Percentiles rank a stretch among this genome's conserved stretches.
Conservation (phyloP, 208 protist species). For the Lotmaria passim region DNA sequence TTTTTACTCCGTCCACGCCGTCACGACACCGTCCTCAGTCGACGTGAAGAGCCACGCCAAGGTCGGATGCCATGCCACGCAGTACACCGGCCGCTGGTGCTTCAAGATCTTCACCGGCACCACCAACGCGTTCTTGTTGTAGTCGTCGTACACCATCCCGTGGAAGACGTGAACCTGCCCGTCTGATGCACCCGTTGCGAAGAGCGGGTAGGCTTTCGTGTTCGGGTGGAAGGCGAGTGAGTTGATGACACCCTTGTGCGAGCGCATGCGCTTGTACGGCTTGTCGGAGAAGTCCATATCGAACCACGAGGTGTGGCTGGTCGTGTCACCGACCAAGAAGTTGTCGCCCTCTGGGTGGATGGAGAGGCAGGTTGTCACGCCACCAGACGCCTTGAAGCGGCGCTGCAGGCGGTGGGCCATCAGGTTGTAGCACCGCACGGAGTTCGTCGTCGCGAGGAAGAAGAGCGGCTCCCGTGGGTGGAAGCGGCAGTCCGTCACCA, state of each 20-base stretch:
- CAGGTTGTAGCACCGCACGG: slow-evolving; percentile 98
- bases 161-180: slow-evolving; percentile 96
- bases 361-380: slow-evolving; percentile 93
- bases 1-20: slow-evolving; percentile 91
- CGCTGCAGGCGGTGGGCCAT: slow-evolving; percentile 95
- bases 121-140: slow-evolving; percentile 98
- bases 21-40: slow-evolving; percentile 96
- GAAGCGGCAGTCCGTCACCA: slow-evolving; percentile 95
- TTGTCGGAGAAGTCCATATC: slow-evolving; percentile 97
- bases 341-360: slow-evolving; percentile 98
- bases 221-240: slow-evolving; percentile 90
- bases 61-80: slow-evolving; percentile 96
- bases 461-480: slow-evolving; percentile 99
- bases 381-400: slow-evolving; percentile 92
- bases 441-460: slow-evolving; percentile 96
- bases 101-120: slow-evolving; percentile 99
- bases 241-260: slow-evolving; percentile 95
- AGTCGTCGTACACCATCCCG: slow-evolving; percentile 97
- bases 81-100: slow-evolving; percentile 93
- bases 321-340: slow-evolving; percentile 94
- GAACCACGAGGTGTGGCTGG: slow-evolving; percentile 97
- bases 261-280: slow-evolving; percentile 97
- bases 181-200: slow-evolving; percentile 97
- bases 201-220: slow-evolving; percentile 95
- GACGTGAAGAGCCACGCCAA: slow-evolving; percentile 99